Evolutionary conservation across 176 grass and related monocot genomes (phyloP).

Genomic region (Avena insularis): DNA sequence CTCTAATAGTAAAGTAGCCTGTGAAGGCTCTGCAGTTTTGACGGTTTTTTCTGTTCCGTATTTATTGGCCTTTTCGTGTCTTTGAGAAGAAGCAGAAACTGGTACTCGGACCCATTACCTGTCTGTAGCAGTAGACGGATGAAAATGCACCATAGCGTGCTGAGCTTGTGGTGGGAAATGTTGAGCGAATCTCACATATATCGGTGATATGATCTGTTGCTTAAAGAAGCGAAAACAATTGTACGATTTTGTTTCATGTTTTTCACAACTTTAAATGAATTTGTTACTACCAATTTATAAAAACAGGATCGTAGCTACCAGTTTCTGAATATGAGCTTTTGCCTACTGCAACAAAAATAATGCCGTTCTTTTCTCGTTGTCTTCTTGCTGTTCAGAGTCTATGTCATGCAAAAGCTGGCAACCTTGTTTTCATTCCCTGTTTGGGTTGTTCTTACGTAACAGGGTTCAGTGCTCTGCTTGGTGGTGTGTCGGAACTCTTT

Average conservation of each 20-base stretch:
- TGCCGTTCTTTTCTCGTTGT: not conserved
- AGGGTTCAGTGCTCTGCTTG: too few relatives aligned
- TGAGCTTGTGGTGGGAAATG: not conserved
- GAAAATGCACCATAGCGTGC: not conserved
- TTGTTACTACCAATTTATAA: not conserved
- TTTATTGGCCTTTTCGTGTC: not conserved
- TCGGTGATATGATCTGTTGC: conserved; percentile 13
- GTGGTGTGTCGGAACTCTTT: too few relatives aligned
- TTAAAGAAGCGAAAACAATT: not conserved
- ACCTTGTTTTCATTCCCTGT: too few relatives aligned
- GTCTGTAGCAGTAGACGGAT: conserved; percentile 16
- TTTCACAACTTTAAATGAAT: not conserved
- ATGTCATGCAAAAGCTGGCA: too few relatives aligned
- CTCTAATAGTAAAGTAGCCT: conserved; percentile 8
- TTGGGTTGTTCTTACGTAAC: too few relatives aligned
- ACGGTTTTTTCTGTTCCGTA: conserved; percentile 34
- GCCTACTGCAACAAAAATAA: not conserved
- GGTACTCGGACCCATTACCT: conserved; percentile 5
- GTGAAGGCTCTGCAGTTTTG: conserved; percentile 61
- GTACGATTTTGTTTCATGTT: not conserved
- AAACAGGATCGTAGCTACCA: not conserved
- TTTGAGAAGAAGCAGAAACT: not conserved
- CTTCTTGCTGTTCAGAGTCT: too few relatives aligned
- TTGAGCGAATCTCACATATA: not conserved
- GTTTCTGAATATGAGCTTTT: not conserved